Conservation (phyloP, 2,329 filamentous ascomycete species). For the Cladosporium phlei region DNA sequence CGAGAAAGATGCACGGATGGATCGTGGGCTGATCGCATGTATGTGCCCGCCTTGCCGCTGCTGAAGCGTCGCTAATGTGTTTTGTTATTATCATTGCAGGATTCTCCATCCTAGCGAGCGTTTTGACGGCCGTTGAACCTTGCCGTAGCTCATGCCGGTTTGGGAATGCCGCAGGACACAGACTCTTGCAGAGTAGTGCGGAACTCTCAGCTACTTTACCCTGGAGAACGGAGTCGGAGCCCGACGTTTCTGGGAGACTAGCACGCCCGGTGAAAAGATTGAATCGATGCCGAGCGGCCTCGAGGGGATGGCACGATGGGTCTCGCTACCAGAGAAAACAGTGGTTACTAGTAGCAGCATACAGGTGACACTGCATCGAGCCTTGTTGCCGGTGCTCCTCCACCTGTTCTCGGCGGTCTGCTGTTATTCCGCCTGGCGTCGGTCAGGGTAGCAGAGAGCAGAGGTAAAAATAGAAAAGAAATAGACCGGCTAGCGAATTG, state of each 20-base stretch:
- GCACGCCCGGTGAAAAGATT: neutral
- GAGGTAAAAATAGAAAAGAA: conserved; percentile 1
- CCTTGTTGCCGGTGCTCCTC: neutral
- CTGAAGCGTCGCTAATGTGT: neutral
- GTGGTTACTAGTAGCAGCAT: neutral
- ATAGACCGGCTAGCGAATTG: neutral
- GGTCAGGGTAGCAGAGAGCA: neutral
- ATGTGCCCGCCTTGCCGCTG: neutral
- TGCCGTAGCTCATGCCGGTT: neutral
- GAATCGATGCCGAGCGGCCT: neutral
- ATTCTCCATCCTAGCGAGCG: neutral
- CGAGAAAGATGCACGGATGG: conserved; percentile 1
- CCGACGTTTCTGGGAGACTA: neutral
- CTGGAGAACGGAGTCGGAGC: too few species aligned
- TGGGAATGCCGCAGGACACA: neutral
- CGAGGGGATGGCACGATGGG: neutral
- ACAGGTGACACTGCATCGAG: neutral
- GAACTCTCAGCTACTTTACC: too few species aligned
- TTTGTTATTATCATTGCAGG: neutral
- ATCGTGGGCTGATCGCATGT: neutral
- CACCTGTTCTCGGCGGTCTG: neutral
- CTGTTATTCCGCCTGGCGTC: neutral
- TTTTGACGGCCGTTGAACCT: conserved; percentile 6
- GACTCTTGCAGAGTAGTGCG: too few species aligned
- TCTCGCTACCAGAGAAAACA: neutral